A percentile compares a stretch with the other conserved stretches of the same genome.
Evolutionary conservation across 2,329 filamentous ascomycete species (phyloP).

Genomic region (Aspergillus jensenii): DNA sequence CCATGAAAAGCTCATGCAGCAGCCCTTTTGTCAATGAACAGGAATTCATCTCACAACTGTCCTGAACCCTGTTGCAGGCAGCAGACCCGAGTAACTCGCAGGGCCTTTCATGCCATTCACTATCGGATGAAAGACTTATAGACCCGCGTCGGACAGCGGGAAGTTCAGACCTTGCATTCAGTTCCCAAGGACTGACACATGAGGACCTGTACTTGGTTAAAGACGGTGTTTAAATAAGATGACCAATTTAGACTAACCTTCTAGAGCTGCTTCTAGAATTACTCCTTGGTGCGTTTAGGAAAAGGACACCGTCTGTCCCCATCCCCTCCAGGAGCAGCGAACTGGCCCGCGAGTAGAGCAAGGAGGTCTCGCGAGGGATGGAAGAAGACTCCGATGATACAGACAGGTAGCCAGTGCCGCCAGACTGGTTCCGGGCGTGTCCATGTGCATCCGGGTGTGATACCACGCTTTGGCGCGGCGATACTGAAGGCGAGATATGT

Average conservation of each 20-base stretch:
- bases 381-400: slow-evolving; percentile 11
- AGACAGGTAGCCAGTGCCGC: slow-evolving; percentile 12
- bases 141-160: slow-evolving; percentile 3
- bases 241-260: slow-evolving; percentile 11
- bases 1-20: slow-evolving; percentile 18
- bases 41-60: neutral
- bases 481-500: neutral
- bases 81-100: slow-evolving; percentile 16
- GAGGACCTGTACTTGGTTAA: slow-evolving; percentile 10
- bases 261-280: slow-evolving; percentile 13
- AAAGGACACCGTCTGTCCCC: slow-evolving; percentile 37
- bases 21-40: slow-evolving; percentile 14
- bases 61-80: neutral
- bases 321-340: slow-evolving; percentile 42
- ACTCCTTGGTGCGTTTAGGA: slow-evolving; percentile 22
- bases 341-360: slow-evolving; percentile 46
- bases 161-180: slow-evolving; percentile 10
- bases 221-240: neutral
- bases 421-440: slow-evolving; percentile 9
- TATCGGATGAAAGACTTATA: slow-evolving; percentile 9
- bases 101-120: slow-evolving; percentile 13
- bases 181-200: slow-evolving; percentile 13
- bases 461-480: neutral
- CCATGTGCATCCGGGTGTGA: slow-evolving; percentile 1
- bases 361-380: slow-evolving; percentile 11